Evolutionary conservation across 306 rosid species (phyloP).

Genomic region (Begonia loranthoides): DNA sequence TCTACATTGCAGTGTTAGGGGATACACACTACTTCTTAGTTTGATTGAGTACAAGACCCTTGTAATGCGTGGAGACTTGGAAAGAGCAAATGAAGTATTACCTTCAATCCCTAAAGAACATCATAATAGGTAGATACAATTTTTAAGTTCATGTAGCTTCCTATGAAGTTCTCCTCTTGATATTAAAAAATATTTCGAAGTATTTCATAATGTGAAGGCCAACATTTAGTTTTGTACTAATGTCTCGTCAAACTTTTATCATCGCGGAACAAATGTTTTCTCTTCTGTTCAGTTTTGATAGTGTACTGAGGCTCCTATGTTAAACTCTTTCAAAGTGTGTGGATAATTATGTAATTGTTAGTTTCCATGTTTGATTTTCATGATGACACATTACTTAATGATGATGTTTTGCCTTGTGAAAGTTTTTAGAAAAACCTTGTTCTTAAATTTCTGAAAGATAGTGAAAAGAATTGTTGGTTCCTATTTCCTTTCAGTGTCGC

Average conservation of each 20-base stretch:
- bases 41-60: constrained; percentile 98
- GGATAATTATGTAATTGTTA: too few species aligned
- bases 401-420: too few species aligned
- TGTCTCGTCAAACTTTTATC: too few species aligned
- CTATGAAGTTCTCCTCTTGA: neutral
- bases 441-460: neutral
- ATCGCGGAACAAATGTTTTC: too few species aligned
- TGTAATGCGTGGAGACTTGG: constrained; percentile 93
- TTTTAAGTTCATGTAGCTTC: neutral
- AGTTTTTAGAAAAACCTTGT: too few species aligned
- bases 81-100: constrained; percentile 65
- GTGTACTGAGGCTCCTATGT: neutral
- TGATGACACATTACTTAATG: too few species aligned
- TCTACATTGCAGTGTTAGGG: constrained; percentile 49
- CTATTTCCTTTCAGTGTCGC: constrained; percentile 54
- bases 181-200: neutral
- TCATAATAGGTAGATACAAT: constrained; percentile 51
- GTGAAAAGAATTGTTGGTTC: constrained; percentile 2
- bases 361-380: too few species aligned
- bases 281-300: neutral
- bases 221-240: neutral
- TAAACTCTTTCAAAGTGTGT: too few species aligned
- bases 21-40: constrained; percentile 86
- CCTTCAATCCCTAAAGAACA: constrained; percentile 84
- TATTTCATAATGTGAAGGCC: neutral